phyloP scores from a whole-genome alignment of 23 red algal genomes.

The Agarophyton chilense region DNA sequence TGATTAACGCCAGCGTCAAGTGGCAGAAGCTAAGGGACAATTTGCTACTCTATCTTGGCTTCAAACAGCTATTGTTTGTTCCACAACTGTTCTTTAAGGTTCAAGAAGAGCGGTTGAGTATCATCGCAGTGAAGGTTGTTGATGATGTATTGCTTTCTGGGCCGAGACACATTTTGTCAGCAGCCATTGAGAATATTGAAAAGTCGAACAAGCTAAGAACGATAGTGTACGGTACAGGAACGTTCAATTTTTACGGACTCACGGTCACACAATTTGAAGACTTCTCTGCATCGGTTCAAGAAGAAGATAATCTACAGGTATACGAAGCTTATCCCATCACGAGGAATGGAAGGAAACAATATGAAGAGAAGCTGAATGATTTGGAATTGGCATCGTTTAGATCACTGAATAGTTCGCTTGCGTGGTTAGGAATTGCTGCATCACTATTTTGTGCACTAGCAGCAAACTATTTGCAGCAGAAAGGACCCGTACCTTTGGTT shows the following conservation, averaged over 20 bases:
- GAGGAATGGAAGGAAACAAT: no score
- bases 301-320: background rate
- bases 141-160: slow-evolving; percentile 56
- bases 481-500: no score
- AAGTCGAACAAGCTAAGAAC: slow-evolving; percentile 7
- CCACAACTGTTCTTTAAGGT: slow-evolving; percentile 47
- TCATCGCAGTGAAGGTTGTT: slow-evolving; percentile 7
- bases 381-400: no score
- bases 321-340: no score
- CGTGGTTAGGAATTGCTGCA: no score
- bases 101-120: background rate
- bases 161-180: background rate
- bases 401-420: no score
- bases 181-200: background rate
- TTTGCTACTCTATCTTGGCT: slow-evolving; percentile 4
- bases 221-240: slow-evolving; percentile 18
- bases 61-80: slow-evolving; percentile 15
- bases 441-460: no score
- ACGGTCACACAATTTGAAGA: background rate
- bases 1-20: slow-evolving; percentile 40
- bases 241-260: slow-evolving; percentile 3
- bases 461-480: no score
- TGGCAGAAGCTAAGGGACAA: slow-evolving; percentile 31
- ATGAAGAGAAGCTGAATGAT: no score
- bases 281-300: background rate